A percentile compares a stretch with the other conserved stretches of the same genome.
Evolutionary conservation across 1,284 basidiomycete genomes (phyloP).

Genomic region (Meripilus lineatus): DNA sequence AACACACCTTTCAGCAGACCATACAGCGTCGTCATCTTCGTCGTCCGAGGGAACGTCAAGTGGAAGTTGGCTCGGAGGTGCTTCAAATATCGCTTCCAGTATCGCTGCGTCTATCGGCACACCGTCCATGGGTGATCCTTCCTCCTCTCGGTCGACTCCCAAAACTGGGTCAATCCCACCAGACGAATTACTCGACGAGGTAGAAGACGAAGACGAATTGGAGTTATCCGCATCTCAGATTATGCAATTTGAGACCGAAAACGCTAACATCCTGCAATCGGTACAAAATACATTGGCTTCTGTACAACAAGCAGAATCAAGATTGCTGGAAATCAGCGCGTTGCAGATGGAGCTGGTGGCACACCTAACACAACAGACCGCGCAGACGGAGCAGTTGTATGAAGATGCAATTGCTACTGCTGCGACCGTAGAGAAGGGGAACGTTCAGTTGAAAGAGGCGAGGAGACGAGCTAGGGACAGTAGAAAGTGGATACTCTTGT

Average conservation of each 20-base stretch:
- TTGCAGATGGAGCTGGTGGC: constrained; percentile 85
- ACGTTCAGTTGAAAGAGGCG: constrained; percentile 81
- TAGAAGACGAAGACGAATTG: constrained; percentile 67
- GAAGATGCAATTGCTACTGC: constrained; percentile 86
- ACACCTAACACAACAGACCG: constrained; percentile 85
- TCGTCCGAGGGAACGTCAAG: constrained; percentile 17
- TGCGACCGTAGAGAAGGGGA: constrained; percentile 81
- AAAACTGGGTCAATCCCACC: constrained; percentile 24
- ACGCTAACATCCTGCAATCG: constrained; percentile 75
- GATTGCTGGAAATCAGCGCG: constrained; percentile 84
- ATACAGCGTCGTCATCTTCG: constrained; percentile 21
- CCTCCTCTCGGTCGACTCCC: constrained; percentile 22
- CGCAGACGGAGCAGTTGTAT: constrained; percentile 83
- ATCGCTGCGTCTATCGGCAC: constrained; percentile 64
- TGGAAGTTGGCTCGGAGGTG: constrained; percentile 61
- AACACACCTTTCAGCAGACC: too few species aligned
- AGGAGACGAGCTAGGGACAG: constrained; percentile 78
- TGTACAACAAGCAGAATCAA: constrained; percentile 84
- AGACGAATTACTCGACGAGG: constrained; percentile 42
- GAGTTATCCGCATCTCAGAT: constrained; percentile 82
- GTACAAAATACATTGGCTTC: constrained; percentile 82
- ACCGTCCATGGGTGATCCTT: constrained; percentile 28
- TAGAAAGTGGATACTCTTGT: constrained; percentile 78
- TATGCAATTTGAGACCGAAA: constrained; percentile 87
- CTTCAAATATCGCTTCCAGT: constrained; percentile 50